A percentile compares a stretch with the other conserved stretches of the same genome.
Evolutionary conservation across 1,284 basidiomycete genomes (phyloP).

Genomic region (Apiotrichum domesticum): DNA sequence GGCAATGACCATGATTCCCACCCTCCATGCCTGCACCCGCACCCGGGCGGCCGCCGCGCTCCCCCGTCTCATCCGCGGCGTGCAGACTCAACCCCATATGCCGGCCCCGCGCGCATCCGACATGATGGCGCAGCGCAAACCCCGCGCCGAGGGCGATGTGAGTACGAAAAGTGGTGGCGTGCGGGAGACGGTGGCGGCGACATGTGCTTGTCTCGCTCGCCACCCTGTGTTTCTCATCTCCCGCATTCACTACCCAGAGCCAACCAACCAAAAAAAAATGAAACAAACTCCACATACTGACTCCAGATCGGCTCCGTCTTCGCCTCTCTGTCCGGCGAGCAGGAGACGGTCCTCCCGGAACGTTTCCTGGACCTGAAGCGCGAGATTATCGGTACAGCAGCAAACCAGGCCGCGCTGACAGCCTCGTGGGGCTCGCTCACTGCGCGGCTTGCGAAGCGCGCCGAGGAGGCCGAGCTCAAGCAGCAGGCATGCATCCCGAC

Average conservation of each 20-base stretch:
- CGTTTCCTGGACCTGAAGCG: constrained; percentile 61
- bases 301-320: constrained; percentile 56
- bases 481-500: constrained; percentile 53
- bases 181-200: too few species aligned
- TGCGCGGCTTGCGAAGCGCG: constrained; percentile 50
- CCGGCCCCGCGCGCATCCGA: neutral
- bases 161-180: neutral
- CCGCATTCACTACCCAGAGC: too few species aligned
- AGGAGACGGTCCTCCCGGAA: constrained; percentile 50
- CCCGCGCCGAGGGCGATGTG: constrained; percentile 17
- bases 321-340: constrained; percentile 52
- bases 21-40: neutral
- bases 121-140: constrained; percentile 6
- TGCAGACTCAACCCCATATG: neutral
- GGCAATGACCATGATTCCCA: too few species aligned
- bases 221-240: too few species aligned
- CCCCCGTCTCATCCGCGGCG: neutral
- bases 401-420: constrained; percentile 51
- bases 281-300: neutral
- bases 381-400: constrained; percentile 44
- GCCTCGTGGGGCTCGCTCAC: constrained; percentile 58
- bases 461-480: constrained; percentile 51
- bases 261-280: too few species aligned
- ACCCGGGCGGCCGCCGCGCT: neutral
- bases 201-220: too few species aligned